Conservation (phyloP, 768 basidiomycete species). For the Amanita pseudoporphyria region DNA sequence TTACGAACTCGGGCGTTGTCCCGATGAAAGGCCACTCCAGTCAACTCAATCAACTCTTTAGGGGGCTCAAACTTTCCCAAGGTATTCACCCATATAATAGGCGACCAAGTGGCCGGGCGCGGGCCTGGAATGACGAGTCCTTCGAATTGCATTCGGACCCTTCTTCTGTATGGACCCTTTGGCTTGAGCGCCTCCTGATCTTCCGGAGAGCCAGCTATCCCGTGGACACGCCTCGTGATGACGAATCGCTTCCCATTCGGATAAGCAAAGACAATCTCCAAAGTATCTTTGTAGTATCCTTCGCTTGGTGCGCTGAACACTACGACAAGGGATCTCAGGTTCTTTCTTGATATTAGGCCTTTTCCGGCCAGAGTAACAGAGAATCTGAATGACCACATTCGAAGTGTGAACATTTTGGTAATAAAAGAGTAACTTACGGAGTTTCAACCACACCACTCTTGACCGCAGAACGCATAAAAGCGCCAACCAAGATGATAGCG, state of each 20-base stretch:
- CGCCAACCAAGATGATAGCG: conserved; percentile 15
- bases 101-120: conserved; percentile 30
- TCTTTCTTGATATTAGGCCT: conserved; percentile 16
- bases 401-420: neutral
- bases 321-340: conserved; percentile 20
- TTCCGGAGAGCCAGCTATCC: conserved; percentile 36
- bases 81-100: conserved; percentile 23
- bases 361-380: conserved; percentile 22
- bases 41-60: conserved; percentile 18
- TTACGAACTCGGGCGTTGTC: neutral
- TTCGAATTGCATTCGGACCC: conserved; percentile 16
- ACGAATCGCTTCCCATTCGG: conserved; percentile 26
- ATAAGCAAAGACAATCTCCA: conserved; percentile 39
- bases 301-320: conserved; percentile 25
- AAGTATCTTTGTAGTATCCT: conserved; percentile 36
- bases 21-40: no score
- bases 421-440: conserved; percentile 13
- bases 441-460: conserved; percentile 15
- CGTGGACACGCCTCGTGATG: conserved; percentile 35
- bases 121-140: conserved; percentile 24
- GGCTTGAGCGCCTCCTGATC: conserved; percentile 42
- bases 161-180: conserved; percentile 30
- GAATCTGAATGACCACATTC: conserved; percentile 18
- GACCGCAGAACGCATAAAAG: conserved; percentile 16
- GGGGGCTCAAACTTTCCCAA: conserved; percentile 26